Evolutionary conservation across 139 green algal genomes (phyloP).

Genomic region (Coelastrella sp.): DNA sequence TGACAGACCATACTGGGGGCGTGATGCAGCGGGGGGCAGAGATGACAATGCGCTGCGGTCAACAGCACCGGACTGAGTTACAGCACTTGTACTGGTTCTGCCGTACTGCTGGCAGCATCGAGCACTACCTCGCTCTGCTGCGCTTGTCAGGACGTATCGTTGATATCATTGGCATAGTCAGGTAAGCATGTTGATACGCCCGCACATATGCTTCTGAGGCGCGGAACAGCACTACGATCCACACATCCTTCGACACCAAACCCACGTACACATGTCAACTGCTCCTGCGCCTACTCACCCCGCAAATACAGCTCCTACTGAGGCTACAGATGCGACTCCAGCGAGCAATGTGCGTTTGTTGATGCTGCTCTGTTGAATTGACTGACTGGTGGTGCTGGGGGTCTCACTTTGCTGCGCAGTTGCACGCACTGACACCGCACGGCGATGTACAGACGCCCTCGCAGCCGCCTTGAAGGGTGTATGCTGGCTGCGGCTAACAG

Average conservation of each 20-base stretch:
- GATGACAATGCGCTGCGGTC: too few relatives aligned
- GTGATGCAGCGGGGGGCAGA: too few relatives aligned
- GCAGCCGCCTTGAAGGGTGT: constrained; percentile 3
- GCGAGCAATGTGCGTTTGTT: constrained; percentile 24
- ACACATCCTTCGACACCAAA: not conserved
- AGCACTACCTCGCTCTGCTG: too few relatives aligned
- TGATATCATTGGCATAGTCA: too few relatives aligned
- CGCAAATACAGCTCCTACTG: not conserved
- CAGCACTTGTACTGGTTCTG: too few relatives aligned
- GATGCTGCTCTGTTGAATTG: not conserved
- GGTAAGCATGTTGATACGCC: too few relatives aligned
- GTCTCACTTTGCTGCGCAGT: not conserved
- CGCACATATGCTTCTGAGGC: too few relatives aligned
- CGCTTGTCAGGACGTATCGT: too few relatives aligned
- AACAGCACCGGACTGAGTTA: too few relatives aligned
- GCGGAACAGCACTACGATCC: not conserved
- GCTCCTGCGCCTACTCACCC: not conserved
- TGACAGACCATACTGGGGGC: not conserved
- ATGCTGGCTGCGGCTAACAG: not conserved
- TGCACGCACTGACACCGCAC: not conserved
- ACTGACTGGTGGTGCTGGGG: not conserved
- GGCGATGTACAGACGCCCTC: not conserved
- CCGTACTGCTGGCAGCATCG: too few relatives aligned
- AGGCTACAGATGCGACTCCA: constrained; percentile 1
- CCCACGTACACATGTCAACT: not conserved